These are phyloP conservation scores for Letharia lupina DNA, from an alignment of 495 filamentous ascomycete genomes.

Conservation along the genomic window DNA sequence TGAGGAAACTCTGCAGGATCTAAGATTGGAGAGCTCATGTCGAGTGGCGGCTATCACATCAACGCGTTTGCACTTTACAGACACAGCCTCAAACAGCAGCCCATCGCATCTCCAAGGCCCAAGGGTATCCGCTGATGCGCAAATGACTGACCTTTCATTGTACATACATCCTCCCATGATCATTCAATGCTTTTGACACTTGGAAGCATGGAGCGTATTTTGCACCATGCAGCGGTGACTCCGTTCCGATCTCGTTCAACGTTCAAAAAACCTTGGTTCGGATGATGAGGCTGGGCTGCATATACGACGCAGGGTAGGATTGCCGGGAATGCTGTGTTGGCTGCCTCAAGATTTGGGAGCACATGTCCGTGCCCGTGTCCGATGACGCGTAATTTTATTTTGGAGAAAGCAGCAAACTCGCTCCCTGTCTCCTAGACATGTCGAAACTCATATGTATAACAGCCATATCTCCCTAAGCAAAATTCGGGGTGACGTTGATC, in stretches of 20 bases:
- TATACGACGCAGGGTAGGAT: constrained; percentile 1
- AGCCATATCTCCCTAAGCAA: not conserved
- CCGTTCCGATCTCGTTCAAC: constrained; percentile 7
- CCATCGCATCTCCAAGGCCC: constrained; percentile 10
- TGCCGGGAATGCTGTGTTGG: constrained; percentile 1
- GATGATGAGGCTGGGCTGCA: constrained; percentile 7
- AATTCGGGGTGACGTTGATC: constrained; percentile 20
- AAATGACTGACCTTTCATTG: not conserved
- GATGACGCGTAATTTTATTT: not conserved
- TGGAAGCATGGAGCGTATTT: not conserved
- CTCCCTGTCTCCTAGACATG: not conserved
- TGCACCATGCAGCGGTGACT: not conserved
- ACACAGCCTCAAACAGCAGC: constrained; percentile 2
- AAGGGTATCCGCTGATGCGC: constrained; percentile 18
- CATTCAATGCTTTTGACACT: not conserved
- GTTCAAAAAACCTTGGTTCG: constrained; percentile 5
- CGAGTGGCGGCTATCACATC: constrained; percentile 6
- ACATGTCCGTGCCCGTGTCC: not conserved
- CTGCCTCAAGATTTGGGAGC: not conserved
- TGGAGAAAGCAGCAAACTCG: not conserved
- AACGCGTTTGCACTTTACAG: constrained; percentile 2
- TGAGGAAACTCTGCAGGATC: not conserved
- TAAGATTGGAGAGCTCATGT: not conserved
- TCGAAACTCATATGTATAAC: not conserved
- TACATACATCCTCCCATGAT: not conserved